Conservation (phyloP, 228 moss, liverwort and hornwort species). For the Sphagnum magellanicum region DNA sequence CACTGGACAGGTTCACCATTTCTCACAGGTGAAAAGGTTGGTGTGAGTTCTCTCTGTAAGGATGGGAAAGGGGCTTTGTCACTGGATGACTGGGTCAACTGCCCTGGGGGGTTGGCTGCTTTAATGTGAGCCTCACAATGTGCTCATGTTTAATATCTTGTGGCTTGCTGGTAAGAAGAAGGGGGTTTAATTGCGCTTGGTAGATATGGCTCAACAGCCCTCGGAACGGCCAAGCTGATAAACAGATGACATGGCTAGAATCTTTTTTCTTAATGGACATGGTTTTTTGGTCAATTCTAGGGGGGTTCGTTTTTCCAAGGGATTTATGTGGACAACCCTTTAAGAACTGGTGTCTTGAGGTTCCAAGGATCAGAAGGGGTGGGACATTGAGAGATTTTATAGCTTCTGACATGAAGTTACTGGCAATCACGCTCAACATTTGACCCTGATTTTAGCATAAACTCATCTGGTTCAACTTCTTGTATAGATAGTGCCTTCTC, state of each 20-base stretch:
- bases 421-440: constrained; percentile 27
- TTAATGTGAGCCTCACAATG: no score
- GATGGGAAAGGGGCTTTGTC: no score
- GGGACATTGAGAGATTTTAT: constrained; percentile 15
- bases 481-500: constrained; percentile 33
- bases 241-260: not conserved
- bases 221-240: not conserved
- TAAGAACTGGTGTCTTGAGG: not conserved
- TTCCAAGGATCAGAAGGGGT: not conserved
- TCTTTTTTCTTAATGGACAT: no score
- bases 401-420: constrained; percentile 22
- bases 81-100: no score
- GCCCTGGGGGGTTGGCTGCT: no score
- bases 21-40: no score
- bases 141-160: no score
- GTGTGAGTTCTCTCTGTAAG: no score
- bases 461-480: constrained; percentile 24
- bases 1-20: no score
- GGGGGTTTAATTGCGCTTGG: not conserved
- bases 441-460: constrained; percentile 15
- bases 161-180: not conserved
- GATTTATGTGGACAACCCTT: not conserved
- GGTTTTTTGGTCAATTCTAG: not conserved
- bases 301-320: not conserved
- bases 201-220: not conserved